A percentile compares a stretch with the other conserved stretches of the same genome.
Conservation (phyloP, 768 basidiomycete genomes). For the Mycena belliarum region DNA sequence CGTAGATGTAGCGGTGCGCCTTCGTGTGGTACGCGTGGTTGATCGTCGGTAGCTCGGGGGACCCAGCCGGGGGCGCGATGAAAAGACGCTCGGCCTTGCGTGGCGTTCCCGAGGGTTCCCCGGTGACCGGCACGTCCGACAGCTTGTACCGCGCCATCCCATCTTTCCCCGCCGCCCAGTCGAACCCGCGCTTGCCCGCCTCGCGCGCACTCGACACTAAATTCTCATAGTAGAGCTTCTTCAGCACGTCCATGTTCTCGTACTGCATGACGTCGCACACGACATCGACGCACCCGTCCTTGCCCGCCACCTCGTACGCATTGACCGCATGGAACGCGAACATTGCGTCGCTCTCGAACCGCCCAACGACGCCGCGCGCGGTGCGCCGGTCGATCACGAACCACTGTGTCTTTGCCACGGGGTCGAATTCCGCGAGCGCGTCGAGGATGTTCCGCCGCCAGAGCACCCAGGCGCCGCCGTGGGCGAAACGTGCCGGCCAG, state of each 20-base stretch:
- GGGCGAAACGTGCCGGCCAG: slow-evolving; percentile 29
- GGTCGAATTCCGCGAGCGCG: not conserved
- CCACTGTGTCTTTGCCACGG: slow-evolving; percentile 29
- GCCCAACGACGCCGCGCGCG: slow-evolving; percentile 36
- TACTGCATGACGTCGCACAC: slow-evolving; percentile 12
- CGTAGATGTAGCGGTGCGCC: slow-evolving; percentile 35
- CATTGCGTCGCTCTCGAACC: slow-evolving; percentile 37
- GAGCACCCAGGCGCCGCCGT: not conserved
- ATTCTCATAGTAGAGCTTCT: slow-evolving; percentile 31
- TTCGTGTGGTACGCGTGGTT: slow-evolving; percentile 32
- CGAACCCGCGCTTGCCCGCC: slow-evolving; percentile 3
- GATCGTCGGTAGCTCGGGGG: slow-evolving; percentile 38
- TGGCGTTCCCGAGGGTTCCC: no score
- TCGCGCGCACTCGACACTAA: slow-evolving; percentile 12
- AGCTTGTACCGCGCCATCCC: not conserved
- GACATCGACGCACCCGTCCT: slow-evolving; percentile 36
- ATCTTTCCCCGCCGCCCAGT: not conserved
- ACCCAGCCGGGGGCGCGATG: slow-evolving; percentile 6
- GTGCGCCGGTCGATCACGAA: slow-evolving; percentile 39
- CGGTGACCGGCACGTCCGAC: not conserved
- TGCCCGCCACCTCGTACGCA: slow-evolving; percentile 36
- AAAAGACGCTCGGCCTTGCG: not conserved
- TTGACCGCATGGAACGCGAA: slow-evolving; percentile 43
- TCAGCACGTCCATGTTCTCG: slow-evolving; percentile 16
- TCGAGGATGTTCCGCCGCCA: slow-evolving; percentile 2